phyloP scores from a whole-genome alignment of 2,329 filamentous ascomycete genomes.

The Colletotrichum orchidophilum region DNA sequence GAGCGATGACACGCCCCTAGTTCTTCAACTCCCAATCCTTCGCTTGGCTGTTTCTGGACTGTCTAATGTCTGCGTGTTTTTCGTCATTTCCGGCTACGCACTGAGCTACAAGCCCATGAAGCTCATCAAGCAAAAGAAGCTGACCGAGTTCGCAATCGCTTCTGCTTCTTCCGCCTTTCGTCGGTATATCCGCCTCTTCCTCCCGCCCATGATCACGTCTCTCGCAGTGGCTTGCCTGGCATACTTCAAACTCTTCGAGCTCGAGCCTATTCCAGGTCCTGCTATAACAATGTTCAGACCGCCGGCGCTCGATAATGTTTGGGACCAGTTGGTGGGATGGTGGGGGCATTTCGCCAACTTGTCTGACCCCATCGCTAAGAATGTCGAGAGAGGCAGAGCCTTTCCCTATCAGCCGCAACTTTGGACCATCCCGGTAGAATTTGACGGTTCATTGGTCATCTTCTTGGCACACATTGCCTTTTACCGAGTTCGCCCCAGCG shows the following conservation, averaged over 20 bases:
- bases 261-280: background rate
- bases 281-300: background rate
- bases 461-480: conserved; percentile 63
- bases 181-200: conserved; percentile 60
- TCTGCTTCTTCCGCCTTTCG: conserved; percentile 62
- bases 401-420: conserved; percentile 63
- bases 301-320: conserved; percentile 39
- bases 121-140: conserved; percentile 48
- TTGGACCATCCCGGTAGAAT: conserved; percentile 72
- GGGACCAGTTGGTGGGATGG: conserved; percentile 58
- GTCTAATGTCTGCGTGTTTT: conserved; percentile 68
- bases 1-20: background rate
- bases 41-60: conserved; percentile 63
- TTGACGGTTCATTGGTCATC: conserved; percentile 65
- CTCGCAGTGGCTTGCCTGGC: conserved; percentile 54
- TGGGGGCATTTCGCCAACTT: conserved; percentile 55
- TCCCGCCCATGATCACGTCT: conserved; percentile 58
- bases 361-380: conserved; percentile 60
- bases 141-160: conserved; percentile 51
- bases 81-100: conserved; percentile 71
- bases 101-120: conserved; percentile 63
- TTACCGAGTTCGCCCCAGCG: conserved; percentile 52
- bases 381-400: conserved; percentile 33
- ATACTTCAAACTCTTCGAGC: conserved; percentile 44
- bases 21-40: conserved; percentile 61